Evolutionary conservation across 2,329 filamentous ascomycete species (phyloP).

Genomic region (Penicillium freii): DNA sequence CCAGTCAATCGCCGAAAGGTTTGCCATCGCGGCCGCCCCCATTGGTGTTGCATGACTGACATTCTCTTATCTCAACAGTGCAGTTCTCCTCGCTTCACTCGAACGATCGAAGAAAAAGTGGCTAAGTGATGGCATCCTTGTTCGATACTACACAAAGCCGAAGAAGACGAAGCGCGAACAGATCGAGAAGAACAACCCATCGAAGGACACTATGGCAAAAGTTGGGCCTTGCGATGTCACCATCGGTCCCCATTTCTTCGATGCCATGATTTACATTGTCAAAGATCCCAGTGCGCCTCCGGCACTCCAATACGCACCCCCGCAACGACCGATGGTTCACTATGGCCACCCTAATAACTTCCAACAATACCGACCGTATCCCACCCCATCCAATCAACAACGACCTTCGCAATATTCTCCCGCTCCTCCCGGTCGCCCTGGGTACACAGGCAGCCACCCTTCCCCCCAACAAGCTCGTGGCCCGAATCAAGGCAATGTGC

Average conservation of each 20-base stretch:
- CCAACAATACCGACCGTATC: slow-evolving; percentile 45
- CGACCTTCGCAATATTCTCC: slow-evolving; percentile 29
- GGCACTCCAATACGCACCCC: slow-evolving; percentile 38
- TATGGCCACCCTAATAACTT: slow-evolving; percentile 43
- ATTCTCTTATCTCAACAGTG: slow-evolving; percentile 39
- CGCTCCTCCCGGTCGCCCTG: slow-evolving; percentile 27
- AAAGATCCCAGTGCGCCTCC: slow-evolving; percentile 48
- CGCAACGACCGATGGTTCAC: slow-evolving; percentile 44
- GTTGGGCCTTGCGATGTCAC: slow-evolving; percentile 59
- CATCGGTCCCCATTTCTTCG: slow-evolving; percentile 63
- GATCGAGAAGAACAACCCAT: slow-evolving; percentile 46
- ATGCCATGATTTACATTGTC: slow-evolving; percentile 56
- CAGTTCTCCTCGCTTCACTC: slow-evolving; percentile 57
- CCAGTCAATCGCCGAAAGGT: slow-evolving; percentile 60
- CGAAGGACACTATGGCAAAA: slow-evolving; percentile 54
- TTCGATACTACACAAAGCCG: slow-evolving; percentile 59
- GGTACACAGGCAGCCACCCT: slow-evolving; percentile 25
- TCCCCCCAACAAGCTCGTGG: slow-evolving; percentile 22
- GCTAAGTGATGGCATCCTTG: slow-evolving; percentile 54
- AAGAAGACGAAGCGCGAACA: slow-evolving; percentile 55
- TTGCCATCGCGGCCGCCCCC: slow-evolving; percentile 7
- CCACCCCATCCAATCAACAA: slow-evolving; percentile 28
- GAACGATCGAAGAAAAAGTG: slow-evolving; percentile 60
- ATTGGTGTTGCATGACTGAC: slow-evolving; percentile 16
- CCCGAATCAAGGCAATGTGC: slow-evolving; percentile 24